phyloP scores from a whole-genome alignment of 257 asterid genomes.

The Plantago major region DNA sequence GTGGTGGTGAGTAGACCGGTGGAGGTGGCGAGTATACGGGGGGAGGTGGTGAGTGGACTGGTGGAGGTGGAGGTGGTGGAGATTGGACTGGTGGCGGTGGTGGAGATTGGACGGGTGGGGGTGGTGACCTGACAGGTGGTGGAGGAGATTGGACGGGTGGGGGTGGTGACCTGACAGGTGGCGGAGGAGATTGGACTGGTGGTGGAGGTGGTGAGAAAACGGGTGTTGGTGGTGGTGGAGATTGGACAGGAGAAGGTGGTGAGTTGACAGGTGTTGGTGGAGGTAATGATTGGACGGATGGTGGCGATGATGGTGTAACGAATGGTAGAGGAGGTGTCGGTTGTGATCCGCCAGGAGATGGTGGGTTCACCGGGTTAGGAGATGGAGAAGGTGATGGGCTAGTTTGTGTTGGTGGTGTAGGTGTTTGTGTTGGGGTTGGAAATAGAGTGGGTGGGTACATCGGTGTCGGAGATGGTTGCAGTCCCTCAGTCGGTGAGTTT shows the following conservation, averaged over 20 bases:
- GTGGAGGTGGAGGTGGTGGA: conserved; percentile 9
- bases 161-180: not conserved
- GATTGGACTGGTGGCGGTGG: conserved; percentile 5
- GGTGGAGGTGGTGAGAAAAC: conserved; percentile 8
- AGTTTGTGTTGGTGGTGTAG: not conserved
- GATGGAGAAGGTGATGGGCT: not conserved
- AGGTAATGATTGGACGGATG: conserved; percentile 4
- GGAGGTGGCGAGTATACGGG: conserved; percentile 17
- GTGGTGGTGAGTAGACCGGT: conserved; percentile 13
- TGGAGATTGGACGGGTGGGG: not conserved
- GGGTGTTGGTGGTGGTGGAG: conserved; percentile 8
- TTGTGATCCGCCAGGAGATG: too few species aligned
- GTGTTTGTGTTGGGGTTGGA: conserved; percentile 4
- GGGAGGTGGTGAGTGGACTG: conserved; percentile 4
- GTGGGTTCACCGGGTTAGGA: conserved; percentile 8
- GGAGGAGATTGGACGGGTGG: not conserved
- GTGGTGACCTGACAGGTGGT: conserved; percentile 2
- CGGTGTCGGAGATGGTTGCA: conserved; percentile 4
- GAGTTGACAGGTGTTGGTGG: not conserved
- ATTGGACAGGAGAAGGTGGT: conserved; percentile 4
- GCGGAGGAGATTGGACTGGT: not conserved
- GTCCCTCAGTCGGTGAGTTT: not conserved
- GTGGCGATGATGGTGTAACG: conserved; percentile 7
- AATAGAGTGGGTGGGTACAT: not conserved
- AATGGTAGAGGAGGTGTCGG: not conserved